Evolutionary conservation across 371 early-diverging fungal genomes (phyloP), one percentile per base, ranked within the genome.

Genomic region (Mucor velutinosus): DNA sequence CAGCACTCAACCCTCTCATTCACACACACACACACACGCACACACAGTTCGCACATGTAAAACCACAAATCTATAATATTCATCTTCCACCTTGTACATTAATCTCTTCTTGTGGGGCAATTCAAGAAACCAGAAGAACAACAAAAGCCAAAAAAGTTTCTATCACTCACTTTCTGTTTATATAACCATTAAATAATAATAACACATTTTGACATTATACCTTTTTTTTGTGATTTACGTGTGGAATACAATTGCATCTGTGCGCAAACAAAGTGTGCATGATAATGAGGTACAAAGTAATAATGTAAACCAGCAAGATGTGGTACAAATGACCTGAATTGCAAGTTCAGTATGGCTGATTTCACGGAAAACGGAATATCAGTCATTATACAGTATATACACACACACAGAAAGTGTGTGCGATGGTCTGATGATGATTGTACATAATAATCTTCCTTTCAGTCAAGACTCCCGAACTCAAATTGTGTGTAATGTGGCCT

Each of bases 401-500:
- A 53, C 53, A 53, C 23, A 51, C 53, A 51, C 27, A 27, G 4
- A 51, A 27, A 41, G 6, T 17, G 41, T 41, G 41, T 41, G 41
- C 41, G 41, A 51, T 51, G 58, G 69, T 68, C 69, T 62, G 45
- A 29, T 68, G 69, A 63, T 63, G 23, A 55, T 45, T 21, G 30
- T 32, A 41, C 29, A 23, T 21, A 53, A 23, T 45, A 43, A 17
- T 19, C 27, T 29, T 43, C n/a, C 12, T 11, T 47, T 47, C 45
- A 53, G 27, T 27, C 12, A 27, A 25, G 11, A 11, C 47, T 7
- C 47, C 21, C 21, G 47, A 47, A 47, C 47, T 47, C 47, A 47
- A 47, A 21, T 19, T 47, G 41, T 58, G 63, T 68, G 64, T 63
- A 68, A 68, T 68, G 63, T 68, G 69, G 69, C 41, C 69, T 68